A percentile compares a stretch with the other conserved stretches of the same genome.
These are phyloP conservation scores for Termitomyces sp. DNA, from an alignment of 768 basidiomycete genomes.

Conservation along the genomic window DNA sequence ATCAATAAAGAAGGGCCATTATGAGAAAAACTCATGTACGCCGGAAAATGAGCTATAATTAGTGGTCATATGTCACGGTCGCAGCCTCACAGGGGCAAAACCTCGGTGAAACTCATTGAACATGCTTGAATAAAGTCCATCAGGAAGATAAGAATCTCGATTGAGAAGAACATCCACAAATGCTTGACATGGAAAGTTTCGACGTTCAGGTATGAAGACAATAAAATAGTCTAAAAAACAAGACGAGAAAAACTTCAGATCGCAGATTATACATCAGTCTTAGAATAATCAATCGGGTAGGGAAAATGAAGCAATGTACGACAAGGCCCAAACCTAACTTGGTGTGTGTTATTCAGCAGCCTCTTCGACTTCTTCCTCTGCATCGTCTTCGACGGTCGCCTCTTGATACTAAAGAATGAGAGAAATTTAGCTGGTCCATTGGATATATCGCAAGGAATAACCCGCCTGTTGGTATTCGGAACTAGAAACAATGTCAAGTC, in stretches of 20 bases:
- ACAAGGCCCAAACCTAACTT: background rate
- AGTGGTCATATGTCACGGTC: background rate
- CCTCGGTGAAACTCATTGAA: background rate
- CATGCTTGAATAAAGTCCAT: background rate
- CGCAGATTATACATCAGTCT: background rate
- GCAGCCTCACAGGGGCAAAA: background rate
- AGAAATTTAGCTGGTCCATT: background rate
- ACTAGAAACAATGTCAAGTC: conserved; percentile 26
- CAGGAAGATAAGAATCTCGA: background rate
- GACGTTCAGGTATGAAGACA: background rate
- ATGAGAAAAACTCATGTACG: background rate
- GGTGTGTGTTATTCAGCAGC: background rate
- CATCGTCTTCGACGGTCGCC: conserved; percentile 41
- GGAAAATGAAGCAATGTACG: background rate
- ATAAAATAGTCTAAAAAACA: background rate
- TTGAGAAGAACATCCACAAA: background rate
- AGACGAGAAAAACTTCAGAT: background rate
- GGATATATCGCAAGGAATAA: background rate
- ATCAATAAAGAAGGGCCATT: background rate
- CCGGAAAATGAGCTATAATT: background rate
- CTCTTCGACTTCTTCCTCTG: conserved; percentile 16
- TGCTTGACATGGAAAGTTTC: background rate
- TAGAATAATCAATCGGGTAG: background rate
- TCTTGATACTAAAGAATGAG: conserved; percentile 50
- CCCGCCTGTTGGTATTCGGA: conserved; percentile 86